phyloP scores from a whole-genome alignment of 306 rosid species.

The Quercus agrifolia region DNA sequence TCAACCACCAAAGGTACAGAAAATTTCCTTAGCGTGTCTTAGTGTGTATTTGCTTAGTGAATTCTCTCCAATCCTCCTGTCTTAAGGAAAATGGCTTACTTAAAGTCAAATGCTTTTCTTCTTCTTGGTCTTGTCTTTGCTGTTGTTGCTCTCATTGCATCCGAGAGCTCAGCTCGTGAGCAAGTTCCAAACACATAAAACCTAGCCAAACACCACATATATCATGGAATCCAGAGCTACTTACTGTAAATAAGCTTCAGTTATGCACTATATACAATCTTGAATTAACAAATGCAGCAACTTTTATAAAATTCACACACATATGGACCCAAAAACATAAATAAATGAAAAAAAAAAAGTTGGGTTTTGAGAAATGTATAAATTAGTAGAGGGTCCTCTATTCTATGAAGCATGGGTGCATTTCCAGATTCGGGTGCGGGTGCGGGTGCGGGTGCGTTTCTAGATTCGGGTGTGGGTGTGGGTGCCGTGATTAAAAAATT shows the following conservation, averaged over 20 bases:
- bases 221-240: too few relatives aligned
- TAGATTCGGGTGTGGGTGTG: too few relatives aligned
- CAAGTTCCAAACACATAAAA: too few relatives aligned
- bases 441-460: too few relatives aligned
- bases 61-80: neutral
- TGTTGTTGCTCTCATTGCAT: neutral
- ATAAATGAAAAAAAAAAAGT: neutral
- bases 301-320: neutral
- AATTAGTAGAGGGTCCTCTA: constrained; percentile 74
- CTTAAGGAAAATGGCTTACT: neutral
- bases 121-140: neutral
- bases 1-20: neutral
- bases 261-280: neutral
- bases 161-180: neutral
- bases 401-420: neutral
- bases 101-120: neutral
- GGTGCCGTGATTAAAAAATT: too few relatives aligned
- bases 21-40: neutral
- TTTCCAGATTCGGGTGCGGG: fast-evolving
- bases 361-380: constrained; percentile 33
- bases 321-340: neutral
- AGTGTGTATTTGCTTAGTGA: neutral
- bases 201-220: too few relatives aligned
- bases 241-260: too few relatives aligned
- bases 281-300: constrained; percentile 18